A percentile compares a stretch with the other conserved stretches of the same genome.
Evolutionary conservation across 352 stramenopile species (phyloP).

Genomic region (Globisporangium recalcitrans): DNA sequence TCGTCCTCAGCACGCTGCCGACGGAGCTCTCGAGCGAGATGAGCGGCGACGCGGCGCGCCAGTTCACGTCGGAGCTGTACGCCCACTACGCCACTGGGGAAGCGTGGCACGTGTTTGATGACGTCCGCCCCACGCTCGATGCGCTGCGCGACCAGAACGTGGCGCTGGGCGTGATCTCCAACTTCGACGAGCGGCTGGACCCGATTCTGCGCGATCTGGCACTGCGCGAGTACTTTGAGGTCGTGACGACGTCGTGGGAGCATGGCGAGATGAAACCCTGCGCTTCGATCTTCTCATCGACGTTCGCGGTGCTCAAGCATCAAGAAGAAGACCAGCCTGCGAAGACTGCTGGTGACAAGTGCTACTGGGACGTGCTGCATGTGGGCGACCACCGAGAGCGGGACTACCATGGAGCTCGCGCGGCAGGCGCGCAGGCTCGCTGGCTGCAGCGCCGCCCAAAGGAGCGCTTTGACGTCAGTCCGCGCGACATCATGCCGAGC

Average conservation of each 20-base stretch:
- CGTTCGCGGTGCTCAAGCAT: conserved; percentile 25
- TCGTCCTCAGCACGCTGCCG: conserved; percentile 47
- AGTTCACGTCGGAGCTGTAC: conserved; percentile 47
- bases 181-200: conserved; percentile 73
- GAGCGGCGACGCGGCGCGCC: conserved; percentile 15
- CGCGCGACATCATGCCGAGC: conserved; percentile 26
- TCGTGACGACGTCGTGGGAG: conserved; percentile 56
- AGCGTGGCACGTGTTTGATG: conserved; percentile 61
- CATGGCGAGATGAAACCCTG: conserved; percentile 47
- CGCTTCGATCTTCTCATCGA: conserved; percentile 48
- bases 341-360: not conserved
- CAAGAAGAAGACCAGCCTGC: not conserved
- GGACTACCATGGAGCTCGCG: conserved; percentile 50
- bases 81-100: conserved; percentile 37
- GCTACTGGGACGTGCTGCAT: conserved; percentile 34
- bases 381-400: conserved; percentile 50
- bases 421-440: conserved; percentile 33
- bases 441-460: conserved; percentile 29
- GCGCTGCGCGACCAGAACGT: conserved; percentile 21
- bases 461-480: conserved; percentile 6
- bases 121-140: conserved; percentile 39
- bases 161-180: conserved; percentile 61
- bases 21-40: conserved; percentile 17
- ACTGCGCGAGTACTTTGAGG: conserved; percentile 43
- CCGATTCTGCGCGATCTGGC: conserved; percentile 34